phyloP scores from a whole-genome alignment of 2,329 filamentous ascomycete species.

The Pseudogymnoascus sp. region DNA sequence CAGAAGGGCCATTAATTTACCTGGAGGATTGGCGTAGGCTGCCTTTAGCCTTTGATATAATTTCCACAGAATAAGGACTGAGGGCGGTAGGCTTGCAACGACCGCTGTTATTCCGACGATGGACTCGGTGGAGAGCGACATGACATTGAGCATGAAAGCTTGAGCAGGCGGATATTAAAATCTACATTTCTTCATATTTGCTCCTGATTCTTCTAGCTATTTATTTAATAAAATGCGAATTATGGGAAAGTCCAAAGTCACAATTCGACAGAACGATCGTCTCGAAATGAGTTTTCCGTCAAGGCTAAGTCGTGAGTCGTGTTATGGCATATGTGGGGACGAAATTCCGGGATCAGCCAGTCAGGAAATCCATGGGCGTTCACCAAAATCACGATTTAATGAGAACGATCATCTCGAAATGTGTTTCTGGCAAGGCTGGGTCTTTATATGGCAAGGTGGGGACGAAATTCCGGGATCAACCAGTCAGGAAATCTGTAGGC shows the following conservation, averaged over 20 bases:
- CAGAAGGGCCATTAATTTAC: background rate
- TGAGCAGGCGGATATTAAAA: background rate
- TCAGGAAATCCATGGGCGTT: background rate
- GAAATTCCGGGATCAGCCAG: background rate
- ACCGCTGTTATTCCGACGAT: background rate
- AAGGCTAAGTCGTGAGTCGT: background rate
- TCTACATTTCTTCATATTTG: background rate
- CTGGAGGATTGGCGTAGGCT: background rate
- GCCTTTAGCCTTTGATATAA: background rate
- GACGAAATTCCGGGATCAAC: too few relatives aligned
- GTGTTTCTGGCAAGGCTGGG: background rate
- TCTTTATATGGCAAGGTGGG: too few relatives aligned
- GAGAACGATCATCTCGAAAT: background rate
- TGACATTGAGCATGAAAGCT: background rate
- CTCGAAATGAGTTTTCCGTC: background rate
- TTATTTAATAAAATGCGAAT: background rate
- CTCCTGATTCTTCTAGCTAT: background rate
- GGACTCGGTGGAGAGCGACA: background rate
- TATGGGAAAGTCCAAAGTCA: background rate
- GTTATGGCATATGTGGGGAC: background rate
- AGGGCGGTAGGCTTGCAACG: background rate
- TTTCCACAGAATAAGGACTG: background rate
- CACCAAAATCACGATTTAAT: background rate
- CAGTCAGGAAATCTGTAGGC: too few relatives aligned
- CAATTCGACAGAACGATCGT: background rate